Percentiles rank a stretch among this genome's conserved stretches.
Conservation (phyloP, 2,329 filamentous ascomycete species). For the Ophidiomyces ophidiicola region DNA sequence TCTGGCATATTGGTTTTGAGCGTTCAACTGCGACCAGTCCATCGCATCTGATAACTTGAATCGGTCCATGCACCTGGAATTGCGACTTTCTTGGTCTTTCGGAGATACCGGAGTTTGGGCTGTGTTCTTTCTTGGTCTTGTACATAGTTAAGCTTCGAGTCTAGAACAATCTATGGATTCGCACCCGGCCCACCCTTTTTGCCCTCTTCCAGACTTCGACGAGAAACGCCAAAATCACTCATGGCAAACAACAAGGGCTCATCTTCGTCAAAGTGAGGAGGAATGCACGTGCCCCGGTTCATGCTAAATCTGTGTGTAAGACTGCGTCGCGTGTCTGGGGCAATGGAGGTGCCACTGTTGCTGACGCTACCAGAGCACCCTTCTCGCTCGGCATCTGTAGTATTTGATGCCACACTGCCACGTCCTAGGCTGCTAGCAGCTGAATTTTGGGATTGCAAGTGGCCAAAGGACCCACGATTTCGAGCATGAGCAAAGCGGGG, state of each 20-base stretch:
- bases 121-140: background rate
- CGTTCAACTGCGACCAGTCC: no score
- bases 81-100: no score
- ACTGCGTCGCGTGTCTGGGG: slow-evolving; percentile 26
- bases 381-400: slow-evolving; percentile 29
- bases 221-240: slow-evolving; percentile 35
- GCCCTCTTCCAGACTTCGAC: slow-evolving; percentile 32
- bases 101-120: no score
- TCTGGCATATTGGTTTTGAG: no score
- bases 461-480: slow-evolving; percentile 28
- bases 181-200: background rate
- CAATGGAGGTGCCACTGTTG: slow-evolving; percentile 27
- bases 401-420: slow-evolving; percentile 23
- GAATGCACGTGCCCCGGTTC: slow-evolving; percentile 23
- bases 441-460: slow-evolving; percentile 30
- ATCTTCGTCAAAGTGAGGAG: slow-evolving; percentile 30
- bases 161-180: background rate
- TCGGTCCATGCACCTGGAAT: no score
- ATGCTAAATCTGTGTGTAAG: slow-evolving; percentile 24
- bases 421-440: slow-evolving; percentile 31
- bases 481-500: slow-evolving; percentile 29
- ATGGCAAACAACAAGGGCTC: slow-evolving; percentile 37
- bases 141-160: background rate
- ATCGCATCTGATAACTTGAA: no score
- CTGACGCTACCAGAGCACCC: slow-evolving; percentile 28